Evolutionary conservation across 75 land plant species (phyloP), one percentile per base, ranked within the genome.

Genomic region (Gnetum montanum): DNA sequence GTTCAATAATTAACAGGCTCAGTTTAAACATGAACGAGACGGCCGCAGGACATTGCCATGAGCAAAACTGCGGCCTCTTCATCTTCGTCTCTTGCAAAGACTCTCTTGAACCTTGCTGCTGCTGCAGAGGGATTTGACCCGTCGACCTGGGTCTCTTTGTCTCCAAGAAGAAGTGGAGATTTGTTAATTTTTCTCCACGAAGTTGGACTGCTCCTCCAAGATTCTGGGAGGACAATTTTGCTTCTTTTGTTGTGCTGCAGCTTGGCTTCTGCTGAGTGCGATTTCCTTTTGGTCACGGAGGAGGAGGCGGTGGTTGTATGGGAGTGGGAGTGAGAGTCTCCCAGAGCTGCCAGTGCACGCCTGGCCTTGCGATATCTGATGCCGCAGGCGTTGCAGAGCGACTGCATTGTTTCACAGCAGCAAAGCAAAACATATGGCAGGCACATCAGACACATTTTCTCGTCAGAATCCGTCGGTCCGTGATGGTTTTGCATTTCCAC

Each of bases 41-140:
- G n/a, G 29, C 78, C 83, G 64, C 54, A 79, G 27, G 83, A 79
- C 24, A 79, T 49, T 20, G 78, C 71, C 78, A 79, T 79, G 11
- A 79, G 47, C 26, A 79, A 60, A 33, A 74, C 75, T 8, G 83
- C 83, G 20, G 78, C 83, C 34, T 79, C 78, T 33, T 70, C 67
- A n/a, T n/a, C n/a, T 55, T 79, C 83, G 5, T 79, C 83, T 53
- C 70, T 59, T 8, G 78, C 78, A 66, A 79, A 74, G 18, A 78
- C 67, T n/a, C 56, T 57, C n/a, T 73, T 65, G 25, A 29, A 40
- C n/a, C n/a, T n/a, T n/a, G n/a, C n/a, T 64, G 61, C 27, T 15
- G 58, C 30, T 24, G 15, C 51, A 3, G 34, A 53, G 65, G 28
- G 13, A 18, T 15, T 41, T 15, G 43, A 15, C 47, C 25, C 24